phyloP scores from a whole-genome alignment of 768 basidiomycete species.

The Lactarius vividus region DNA sequence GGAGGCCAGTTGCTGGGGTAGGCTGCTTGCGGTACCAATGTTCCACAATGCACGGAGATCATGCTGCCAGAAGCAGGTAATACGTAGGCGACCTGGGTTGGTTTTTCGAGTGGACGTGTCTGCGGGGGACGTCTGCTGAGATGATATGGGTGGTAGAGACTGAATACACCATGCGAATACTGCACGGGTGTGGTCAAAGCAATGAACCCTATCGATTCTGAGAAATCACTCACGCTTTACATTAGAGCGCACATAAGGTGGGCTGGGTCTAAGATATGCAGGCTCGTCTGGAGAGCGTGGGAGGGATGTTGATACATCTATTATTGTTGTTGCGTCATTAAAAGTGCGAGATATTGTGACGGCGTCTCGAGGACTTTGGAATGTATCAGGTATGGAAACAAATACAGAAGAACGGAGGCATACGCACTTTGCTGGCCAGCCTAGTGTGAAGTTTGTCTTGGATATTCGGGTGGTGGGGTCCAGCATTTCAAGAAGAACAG shows the following conservation, averaged over 20 bases:
- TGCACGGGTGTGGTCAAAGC: slow-evolving; percentile 30
- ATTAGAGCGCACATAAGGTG: slow-evolving; percentile 88
- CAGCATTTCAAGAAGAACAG: slow-evolving; percentile 79
- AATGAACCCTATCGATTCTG: slow-evolving; percentile 22
- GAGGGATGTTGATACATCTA: slow-evolving; percentile 91
- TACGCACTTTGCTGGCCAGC: slow-evolving; percentile 95
- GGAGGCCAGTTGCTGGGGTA: slow-evolving; percentile 80
- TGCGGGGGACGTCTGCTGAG: slow-evolving; percentile 37
- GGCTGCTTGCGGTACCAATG: slow-evolving; percentile 58
- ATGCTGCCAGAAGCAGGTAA: slow-evolving; percentile 95
- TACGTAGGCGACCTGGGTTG: slow-evolving; percentile 50
- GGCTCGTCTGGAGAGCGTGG: slow-evolving; percentile 90
- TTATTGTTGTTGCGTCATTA: slow-evolving; percentile 74
- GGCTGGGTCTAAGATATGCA: slow-evolving; percentile 84
- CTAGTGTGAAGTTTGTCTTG: slow-evolving; percentile 88
- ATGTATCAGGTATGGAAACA: slow-evolving; percentile 1
- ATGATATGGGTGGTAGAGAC: slow-evolving; percentile 39
- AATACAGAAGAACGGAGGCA: neutral
- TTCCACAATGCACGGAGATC: slow-evolving; percentile 88
- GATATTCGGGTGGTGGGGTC: slow-evolving; percentile 82
- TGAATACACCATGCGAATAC: slow-evolving; percentile 97
- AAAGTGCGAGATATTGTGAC: slow-evolving; percentile 90
- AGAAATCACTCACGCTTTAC: slow-evolving; percentile 55
- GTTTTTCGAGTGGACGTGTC: slow-evolving; percentile 26
- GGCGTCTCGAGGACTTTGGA: slow-evolving; percentile 79